phyloP scores from a whole-genome alignment of 345 rosid species.

The Linum trigynum region DNA sequence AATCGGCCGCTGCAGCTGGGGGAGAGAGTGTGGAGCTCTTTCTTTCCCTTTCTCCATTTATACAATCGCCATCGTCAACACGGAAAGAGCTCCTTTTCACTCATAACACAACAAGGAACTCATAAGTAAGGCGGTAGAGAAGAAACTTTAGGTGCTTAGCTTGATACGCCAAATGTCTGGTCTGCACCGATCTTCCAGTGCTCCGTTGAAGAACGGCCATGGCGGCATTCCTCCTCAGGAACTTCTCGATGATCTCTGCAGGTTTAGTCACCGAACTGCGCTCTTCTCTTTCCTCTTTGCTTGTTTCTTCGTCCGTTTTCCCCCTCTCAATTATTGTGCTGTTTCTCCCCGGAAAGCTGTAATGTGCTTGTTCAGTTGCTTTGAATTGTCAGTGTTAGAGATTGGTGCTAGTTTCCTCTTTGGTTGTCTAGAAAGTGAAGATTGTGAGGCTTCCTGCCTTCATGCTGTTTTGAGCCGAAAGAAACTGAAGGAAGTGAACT shows the following conservation, averaged over 20 bases:
- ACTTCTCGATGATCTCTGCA: constrained; percentile 99
- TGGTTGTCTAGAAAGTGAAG: no score
- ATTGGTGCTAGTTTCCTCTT: no score
- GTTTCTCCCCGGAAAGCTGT: no score
- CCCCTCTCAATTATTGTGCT: neutral
- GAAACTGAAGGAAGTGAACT: neutral
- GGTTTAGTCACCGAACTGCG: constrained; percentile 29
- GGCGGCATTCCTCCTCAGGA: constrained; percentile 77
- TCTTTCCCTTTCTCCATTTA: neutral
- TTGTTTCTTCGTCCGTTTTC: neutral
- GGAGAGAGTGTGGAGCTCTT: neutral
- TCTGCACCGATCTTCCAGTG: constrained; percentile 60
- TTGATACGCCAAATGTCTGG: constrained; percentile 38
- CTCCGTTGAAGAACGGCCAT: constrained; percentile 55
- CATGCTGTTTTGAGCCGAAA: neutral
- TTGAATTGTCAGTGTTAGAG: no score
- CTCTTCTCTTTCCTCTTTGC: neutral
- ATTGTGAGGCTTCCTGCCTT: no score
- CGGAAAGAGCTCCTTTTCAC: neutral
- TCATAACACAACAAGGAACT: neutral
- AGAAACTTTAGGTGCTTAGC: neutral
- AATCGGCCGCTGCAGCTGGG: neutral
- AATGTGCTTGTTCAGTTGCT: neutral
- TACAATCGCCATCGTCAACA: neutral
- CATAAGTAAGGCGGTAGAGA: neutral